phyloP scores from a whole-genome alignment of 2,329 filamentous ascomycete genomes.

The Phaeosphaeria sp. region DNA sequence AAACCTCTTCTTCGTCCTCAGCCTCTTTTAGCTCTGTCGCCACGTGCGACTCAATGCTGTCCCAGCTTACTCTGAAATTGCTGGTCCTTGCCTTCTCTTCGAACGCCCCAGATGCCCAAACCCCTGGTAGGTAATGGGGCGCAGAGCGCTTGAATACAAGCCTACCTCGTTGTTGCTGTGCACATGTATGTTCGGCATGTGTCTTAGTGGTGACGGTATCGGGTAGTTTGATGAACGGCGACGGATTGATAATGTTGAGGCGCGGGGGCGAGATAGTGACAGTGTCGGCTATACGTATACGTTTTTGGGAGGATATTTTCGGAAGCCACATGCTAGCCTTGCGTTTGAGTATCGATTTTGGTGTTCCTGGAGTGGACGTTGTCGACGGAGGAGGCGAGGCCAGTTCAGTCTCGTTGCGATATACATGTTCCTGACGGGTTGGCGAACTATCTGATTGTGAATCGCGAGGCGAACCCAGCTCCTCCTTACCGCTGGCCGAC shows the following conservation, averaged over 20 bases:
- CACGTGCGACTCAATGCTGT: not conserved
- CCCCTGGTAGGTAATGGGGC: slow-evolving; percentile 7
- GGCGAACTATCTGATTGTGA: not conserved
- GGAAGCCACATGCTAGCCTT: slow-evolving; percentile 1
- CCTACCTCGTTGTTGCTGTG: slow-evolving; percentile 6
- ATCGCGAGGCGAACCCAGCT: not conserved
- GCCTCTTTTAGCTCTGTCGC: slow-evolving; percentile 6
- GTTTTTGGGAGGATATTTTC: slow-evolving; percentile 5
- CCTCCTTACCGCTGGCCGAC: not conserved
- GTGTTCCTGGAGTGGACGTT: not conserved
- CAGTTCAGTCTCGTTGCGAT: not conserved
- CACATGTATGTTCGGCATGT: slow-evolving; percentile 7
- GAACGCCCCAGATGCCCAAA: slow-evolving; percentile 13
- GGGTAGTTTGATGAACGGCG: slow-evolving; percentile 7
- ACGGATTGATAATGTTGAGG: slow-evolving; percentile 11
- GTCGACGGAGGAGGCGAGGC: not conserved
- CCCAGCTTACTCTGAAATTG: slow-evolving; percentile 3
- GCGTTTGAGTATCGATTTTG: slow-evolving; percentile 15
- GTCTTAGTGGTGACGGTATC: not conserved
- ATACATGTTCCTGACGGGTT: not conserved
- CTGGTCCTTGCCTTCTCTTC: slow-evolving; percentile 18
- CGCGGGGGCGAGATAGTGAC: slow-evolving; percentile 14
- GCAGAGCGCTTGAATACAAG: slow-evolving; percentile 4
- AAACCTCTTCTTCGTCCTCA: slow-evolving; percentile 4
- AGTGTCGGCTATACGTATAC: slow-evolving; percentile 11